Percentiles rank a stretch among this genome's conserved stretches.
These are phyloP conservation scores for Lactifluus hygrophoroides DNA, from an alignment of 768 basidiomycete genomes.

Conservation along the genomic window DNA sequence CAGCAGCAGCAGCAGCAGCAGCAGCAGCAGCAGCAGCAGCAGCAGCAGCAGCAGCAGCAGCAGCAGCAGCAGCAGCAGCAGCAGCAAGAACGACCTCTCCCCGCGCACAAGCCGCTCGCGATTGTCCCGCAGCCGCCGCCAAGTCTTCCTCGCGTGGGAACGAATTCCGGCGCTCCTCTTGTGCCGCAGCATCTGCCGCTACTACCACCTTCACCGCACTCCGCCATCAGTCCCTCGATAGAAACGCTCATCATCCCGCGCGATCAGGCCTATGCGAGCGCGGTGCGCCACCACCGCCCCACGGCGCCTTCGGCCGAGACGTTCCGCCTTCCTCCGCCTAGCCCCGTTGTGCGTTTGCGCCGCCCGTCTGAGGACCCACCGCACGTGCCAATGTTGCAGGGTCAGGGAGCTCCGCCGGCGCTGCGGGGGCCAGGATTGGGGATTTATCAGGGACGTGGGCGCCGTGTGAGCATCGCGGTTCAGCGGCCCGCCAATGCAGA, in stretches of 20 bases:
- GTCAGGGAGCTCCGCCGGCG: neutral
- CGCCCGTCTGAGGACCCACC: neutral
- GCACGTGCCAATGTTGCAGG: neutral
- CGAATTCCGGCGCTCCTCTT: neutral
- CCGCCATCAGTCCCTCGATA: neutral
- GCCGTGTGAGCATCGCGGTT: neutral
- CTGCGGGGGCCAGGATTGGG: neutral
- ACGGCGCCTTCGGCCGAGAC: neutral
- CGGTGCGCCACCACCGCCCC: neutral
- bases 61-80: no score
- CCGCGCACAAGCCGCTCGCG: no score
- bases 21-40: no score
- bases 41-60: no score
- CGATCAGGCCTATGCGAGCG: conserved; percentile 6
- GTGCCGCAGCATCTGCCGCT: neutral
- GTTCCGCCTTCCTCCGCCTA: neutral
- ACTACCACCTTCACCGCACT: neutral
- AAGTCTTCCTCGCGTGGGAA: neutral
- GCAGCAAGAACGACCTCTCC: neutral
- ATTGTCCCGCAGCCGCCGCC: neutral
- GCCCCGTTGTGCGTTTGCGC: neutral
- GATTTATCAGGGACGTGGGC: neutral
- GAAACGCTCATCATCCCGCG: conserved; percentile 1
- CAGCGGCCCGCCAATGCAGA: neutral
- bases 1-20: no score